Conservation (phyloP, 2,329 filamentous ascomycete species). For the Diaporthe humulicola region DNA sequence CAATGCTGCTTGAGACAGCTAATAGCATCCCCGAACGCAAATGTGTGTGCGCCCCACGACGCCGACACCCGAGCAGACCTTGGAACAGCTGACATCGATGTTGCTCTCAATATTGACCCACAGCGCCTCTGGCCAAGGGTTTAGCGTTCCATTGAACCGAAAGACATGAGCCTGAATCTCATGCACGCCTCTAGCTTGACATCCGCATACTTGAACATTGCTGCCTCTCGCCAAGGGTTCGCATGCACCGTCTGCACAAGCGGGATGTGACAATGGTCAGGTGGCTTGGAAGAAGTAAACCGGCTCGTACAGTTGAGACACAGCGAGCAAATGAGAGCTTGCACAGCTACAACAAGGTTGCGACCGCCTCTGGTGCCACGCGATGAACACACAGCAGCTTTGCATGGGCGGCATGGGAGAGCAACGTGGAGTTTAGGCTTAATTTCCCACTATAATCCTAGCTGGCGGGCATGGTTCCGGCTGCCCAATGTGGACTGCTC, state of each 20-base stretch:
- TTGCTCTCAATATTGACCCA: not conserved
- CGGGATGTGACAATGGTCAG: not conserved
- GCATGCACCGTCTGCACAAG: not conserved
- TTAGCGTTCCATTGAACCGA: constrained; percentile 32
- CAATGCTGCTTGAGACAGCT: too few species aligned
- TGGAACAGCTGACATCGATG: not conserved
- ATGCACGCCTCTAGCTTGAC: not conserved
- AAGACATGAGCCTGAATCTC: constrained; percentile 21
- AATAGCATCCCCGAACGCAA: not conserved
- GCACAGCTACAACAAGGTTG: not conserved
- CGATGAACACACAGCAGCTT: not conserved
- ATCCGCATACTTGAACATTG: not conserved
- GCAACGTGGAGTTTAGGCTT: constrained; percentile 27
- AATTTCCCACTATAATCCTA: constrained; percentile 11
- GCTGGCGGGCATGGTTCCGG: constrained; percentile 20
- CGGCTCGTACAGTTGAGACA: not conserved
- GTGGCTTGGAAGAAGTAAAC: not conserved
- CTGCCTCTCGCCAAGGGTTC: not conserved
- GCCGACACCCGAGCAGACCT: not conserved
- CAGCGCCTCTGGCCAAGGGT: too few species aligned
- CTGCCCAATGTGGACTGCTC: constrained; percentile 17
- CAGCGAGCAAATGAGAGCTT: not conserved
- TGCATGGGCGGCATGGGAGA: not conserved
- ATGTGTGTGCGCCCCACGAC: not conserved
- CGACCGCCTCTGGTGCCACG: not conserved